Base-by-base conservation (phyloP, 2,329 filamentous ascomycete species). In the Botryotinia narcissicola region DNA sequence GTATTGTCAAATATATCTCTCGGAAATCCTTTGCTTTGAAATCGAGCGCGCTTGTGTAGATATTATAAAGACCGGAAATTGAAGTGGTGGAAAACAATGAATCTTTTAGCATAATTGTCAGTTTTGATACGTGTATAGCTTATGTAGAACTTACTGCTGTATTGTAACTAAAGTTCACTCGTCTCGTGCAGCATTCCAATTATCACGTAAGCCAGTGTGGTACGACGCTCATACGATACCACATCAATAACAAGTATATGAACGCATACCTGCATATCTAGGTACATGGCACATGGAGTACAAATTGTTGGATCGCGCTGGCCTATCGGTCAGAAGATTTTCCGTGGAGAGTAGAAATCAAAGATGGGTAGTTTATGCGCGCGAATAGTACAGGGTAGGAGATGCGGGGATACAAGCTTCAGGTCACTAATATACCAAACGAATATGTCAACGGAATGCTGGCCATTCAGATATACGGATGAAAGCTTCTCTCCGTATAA, bases 1-100 rank as follows among this genome's bases (percentile, higher is more conserved):
- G 48, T 69, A 7, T 72, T 75, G 75, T 75, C 71, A 74, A 60
- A 76, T 77, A 76, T 71, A 68, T 70, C 68, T 64, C 67, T 61
- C 64, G 37, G 40, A 46, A 46, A 42, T 46, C 63, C 48, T 73
- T 70, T 51, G 40, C 60, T 44, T 67, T 67, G 70, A 68, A 67
- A 72, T 68, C 40, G 35, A 68, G 70, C 70, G 61, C 57, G 32
- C 59, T 32, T 32, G 62, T 72, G 70, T 72, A 72, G 62, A 72
- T 72, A 72, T 68, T 72, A 72, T 69, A 37, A 59, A 51, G 32
- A 54, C 25, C 22, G 32, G 22, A 42, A 46, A n/a, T 51, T n/a
- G 32, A 44, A 54, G 69, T 5, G 20, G 46, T 25, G 44, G 7
- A 42, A 29, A 66, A 66, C 32, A 54, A 71, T 66, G 69, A 70